Evolutionary conservation across 2,329 filamentous ascomycete species (phyloP), one percentile per base, ranked within the genome.

Genomic region (Arthrobotrys conoides): DNA sequence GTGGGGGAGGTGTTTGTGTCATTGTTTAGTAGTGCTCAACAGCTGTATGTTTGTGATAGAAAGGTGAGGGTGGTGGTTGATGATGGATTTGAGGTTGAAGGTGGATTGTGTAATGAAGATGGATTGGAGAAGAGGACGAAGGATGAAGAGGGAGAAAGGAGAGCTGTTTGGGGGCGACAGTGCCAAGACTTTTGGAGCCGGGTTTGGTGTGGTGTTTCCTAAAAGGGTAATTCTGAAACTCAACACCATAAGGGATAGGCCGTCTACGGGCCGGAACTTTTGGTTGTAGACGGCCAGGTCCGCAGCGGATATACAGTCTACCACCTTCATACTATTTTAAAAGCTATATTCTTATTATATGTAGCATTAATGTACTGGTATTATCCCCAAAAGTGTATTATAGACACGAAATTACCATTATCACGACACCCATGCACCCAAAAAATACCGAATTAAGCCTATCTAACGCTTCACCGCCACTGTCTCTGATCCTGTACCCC

Each of bases 221-320:
- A 36, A 66, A 59, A 30, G 9, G 57, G 72, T 41, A 73, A 59
- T 76, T 69, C 33, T 20, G 20, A 18, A 70, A 51, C 51, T 66
- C 70, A 73, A 70, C 64, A 69, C 71, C 71, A 69, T 36, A 22
- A n/a, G 4, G 2, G 8, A 14, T 4, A 9, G 14, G 38, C 64
- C 53, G 71, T 75, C 71, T 68, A 69, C 71, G 38, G 44, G n/a
- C 5, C 36, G 5, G 10, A 44, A 44, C 59, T 36, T 48, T 72
- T 59, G 2, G 0, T 8, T 20, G 10, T 18, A 10, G 51, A 22
- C 2, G 14, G 20, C 3, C n/a, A 24, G 10, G 3, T 36, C 14
- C 12, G 30, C 16, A 6, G 33, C 12, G 16, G 24, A 59, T 46
- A 5, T 12, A 38, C 1, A 10, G 2, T 14, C 0, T 38, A 44